Conservation (phyloP, 257 asterid species). For the Solanum boliviense region DNA sequence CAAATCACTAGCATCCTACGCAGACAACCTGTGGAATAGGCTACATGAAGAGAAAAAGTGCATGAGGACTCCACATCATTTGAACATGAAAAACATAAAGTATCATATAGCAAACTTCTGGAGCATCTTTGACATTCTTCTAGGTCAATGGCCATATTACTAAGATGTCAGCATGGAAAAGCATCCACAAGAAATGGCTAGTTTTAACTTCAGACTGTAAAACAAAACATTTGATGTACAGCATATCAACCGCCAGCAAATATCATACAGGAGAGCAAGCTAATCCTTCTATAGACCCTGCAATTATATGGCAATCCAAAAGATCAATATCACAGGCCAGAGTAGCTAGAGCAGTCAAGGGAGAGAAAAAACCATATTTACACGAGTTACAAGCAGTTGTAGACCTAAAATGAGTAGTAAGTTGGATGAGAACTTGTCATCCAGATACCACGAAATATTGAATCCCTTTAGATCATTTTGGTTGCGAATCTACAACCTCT, state of each 20-base stretch:
- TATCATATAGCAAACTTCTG: slow-evolving; percentile 23
- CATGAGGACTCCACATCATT: slow-evolving; percentile 6
- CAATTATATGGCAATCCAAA: slow-evolving; percentile 96
- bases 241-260: slow-evolving; percentile 99
- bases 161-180: slow-evolving; percentile 64
- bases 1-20: slow-evolving; percentile 23
- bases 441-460: neutral
- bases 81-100: slow-evolving; percentile 19
- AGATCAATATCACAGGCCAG: slow-evolving; percentile 69
- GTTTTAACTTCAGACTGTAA: slow-evolving; percentile 73
- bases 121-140: slow-evolving; percentile 39
- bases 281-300: slow-evolving; percentile 98
- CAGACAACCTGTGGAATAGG: slow-evolving; percentile 20
- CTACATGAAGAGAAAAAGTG: neutral
- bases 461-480: neutral
- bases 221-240: slow-evolving; percentile 86
- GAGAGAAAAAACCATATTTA: slow-evolving; percentile 15
- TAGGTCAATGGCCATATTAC: slow-evolving; percentile 48
- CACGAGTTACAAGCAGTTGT: slow-evolving; percentile 15
- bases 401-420: slow-evolving; percentile 3
- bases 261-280: slow-evolving; percentile 90
- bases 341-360: slow-evolving; percentile 25
- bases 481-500: neutral
- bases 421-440: neutral
- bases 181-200: slow-evolving; percentile 33